These are phyloP conservation scores for Eucalyptus marginata DNA, from an alignment of 345 rosid genomes.

Conservation along the genomic window DNA sequence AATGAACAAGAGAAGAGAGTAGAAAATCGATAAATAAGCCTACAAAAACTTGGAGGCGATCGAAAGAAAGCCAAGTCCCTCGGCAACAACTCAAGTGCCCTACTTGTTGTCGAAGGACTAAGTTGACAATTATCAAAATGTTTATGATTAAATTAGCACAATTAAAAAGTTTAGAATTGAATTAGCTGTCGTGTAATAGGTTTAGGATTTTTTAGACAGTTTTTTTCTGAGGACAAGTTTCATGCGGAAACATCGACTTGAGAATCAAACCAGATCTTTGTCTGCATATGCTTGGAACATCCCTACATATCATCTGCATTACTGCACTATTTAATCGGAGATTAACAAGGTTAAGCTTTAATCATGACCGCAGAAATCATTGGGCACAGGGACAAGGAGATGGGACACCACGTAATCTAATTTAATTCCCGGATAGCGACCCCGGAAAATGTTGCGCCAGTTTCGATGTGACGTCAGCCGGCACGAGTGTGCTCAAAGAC, in stretches of 20 bases:
- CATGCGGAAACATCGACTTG: not conserved
- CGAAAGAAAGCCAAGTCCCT: not conserved
- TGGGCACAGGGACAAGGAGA: not conserved
- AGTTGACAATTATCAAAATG: too few relatives aligned
- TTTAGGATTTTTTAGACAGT: accelerated
- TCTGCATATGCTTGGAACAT: not conserved
- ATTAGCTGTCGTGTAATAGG: accelerated
- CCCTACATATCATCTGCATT: not conserved
- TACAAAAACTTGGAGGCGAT: not conserved
- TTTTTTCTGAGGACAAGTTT: not conserved
- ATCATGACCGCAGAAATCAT: not conserved
- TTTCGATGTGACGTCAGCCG: not conserved
- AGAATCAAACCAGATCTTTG: not conserved
- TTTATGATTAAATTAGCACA: accelerated
- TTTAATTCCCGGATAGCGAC: not conserved
- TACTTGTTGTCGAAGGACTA: accelerated
- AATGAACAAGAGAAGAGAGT: not conserved
- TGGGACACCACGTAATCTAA: not conserved
- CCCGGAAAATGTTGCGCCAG: not conserved
- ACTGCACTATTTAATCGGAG: not conserved
- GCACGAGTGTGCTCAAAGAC: not conserved
- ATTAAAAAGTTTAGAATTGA: too few relatives aligned
- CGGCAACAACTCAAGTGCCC: not conserved
- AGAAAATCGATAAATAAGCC: not conserved
- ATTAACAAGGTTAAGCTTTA: not conserved